phyloP scores from a whole-genome alignment of 441 rosid species.

The Erodium moschatum region DNA sequence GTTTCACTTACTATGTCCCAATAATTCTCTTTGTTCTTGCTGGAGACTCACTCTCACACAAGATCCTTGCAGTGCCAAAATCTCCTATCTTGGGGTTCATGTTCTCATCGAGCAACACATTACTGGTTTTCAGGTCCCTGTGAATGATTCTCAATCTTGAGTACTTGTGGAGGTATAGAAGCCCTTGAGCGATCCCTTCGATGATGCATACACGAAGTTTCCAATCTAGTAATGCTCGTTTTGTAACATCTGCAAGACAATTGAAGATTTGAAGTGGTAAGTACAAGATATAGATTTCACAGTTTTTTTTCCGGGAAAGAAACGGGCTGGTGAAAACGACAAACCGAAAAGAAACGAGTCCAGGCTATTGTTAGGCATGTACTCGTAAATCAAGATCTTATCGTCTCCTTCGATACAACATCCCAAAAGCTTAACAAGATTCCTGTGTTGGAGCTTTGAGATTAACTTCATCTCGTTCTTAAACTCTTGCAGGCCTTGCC shows the following conservation, averaged over 20 bases:
- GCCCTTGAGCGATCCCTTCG: conserved; percentile 46
- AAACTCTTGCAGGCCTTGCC: conserved; percentile 51
- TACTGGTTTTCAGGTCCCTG: conserved; percentile 38
- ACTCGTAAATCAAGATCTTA: conserved; percentile 37
- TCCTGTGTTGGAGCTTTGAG: conserved; percentile 55
- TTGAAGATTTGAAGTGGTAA: not conserved
- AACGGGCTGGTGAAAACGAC: not conserved
- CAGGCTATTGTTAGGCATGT: too few relatives aligned
- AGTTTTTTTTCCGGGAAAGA: conserved; percentile 7
- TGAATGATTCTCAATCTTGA: conserved; percentile 43
- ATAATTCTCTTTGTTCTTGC: conserved; percentile 45
- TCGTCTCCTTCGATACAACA: conserved; percentile 42
- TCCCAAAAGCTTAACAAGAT: conserved; percentile 52
- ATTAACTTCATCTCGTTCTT: conserved; percentile 53
- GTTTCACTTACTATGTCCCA: conserved; percentile 50
- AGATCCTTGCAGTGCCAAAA: conserved; percentile 42
- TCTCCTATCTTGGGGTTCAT: conserved; percentile 44
- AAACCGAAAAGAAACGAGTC: conserved; percentile 49
- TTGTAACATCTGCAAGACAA: not conserved
- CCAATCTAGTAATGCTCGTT: conserved; percentile 30
- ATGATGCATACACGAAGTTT: conserved; percentile 36
- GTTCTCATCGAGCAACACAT: conserved; percentile 34
- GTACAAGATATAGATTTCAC: conserved; percentile 26
- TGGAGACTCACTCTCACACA: conserved; percentile 43
- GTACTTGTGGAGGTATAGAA: conserved; percentile 60